Evolutionary conservation across 495 filamentous ascomycete genomes (phyloP), one percentile per base, ranked within the genome.

Genomic region (Penicillium simplicissimum): DNA sequence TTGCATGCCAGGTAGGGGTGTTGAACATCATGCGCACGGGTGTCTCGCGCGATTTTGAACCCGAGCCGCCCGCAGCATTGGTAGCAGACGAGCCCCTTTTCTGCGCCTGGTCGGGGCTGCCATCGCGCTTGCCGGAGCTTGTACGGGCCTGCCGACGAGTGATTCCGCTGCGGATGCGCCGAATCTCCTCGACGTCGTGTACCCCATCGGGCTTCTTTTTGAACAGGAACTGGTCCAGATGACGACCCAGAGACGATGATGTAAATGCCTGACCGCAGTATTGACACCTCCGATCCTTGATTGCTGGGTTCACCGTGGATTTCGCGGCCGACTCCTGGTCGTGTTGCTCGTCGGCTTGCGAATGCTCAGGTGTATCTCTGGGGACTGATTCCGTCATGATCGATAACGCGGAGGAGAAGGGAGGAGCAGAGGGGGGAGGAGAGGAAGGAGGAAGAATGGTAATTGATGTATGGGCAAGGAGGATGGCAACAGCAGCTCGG

Each of bases 201-300:
- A 96, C 68, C 9, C 92, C 92, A 74, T 97, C 93, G 4, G 91
- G 83, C 69, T 96, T 96, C 75, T 90, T 93, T 65, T 89, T 87
- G 70, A 90, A 91, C 62, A 96, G 89, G 71, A 93, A 96, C 36
- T 95, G 83, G 70, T 97, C 93, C 28, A 96, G 84, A 77, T 97
- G 93, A 38, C 93, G 89, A 25, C 93, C 93, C n/a, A 97, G 82
- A 4, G 91, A 95, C 7, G 92, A 96, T 8, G 93, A 96, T 3
- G 93, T 97, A 65, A 96, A 97, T 3, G 86, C 74, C 71, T 94
- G 90, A 42, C 85, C 75, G 74, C 93, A 97, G 79, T 90, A 97
- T 19, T 89, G 90, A 72, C 93, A 96, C 67, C 80, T 84, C 63
- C 86, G 88, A 78, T 97, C 92, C 74, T 97, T 97, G 58, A 67